Conservation (phyloP, 2,329 filamentous ascomycete species). For the Aspergillus sp. region DNA sequence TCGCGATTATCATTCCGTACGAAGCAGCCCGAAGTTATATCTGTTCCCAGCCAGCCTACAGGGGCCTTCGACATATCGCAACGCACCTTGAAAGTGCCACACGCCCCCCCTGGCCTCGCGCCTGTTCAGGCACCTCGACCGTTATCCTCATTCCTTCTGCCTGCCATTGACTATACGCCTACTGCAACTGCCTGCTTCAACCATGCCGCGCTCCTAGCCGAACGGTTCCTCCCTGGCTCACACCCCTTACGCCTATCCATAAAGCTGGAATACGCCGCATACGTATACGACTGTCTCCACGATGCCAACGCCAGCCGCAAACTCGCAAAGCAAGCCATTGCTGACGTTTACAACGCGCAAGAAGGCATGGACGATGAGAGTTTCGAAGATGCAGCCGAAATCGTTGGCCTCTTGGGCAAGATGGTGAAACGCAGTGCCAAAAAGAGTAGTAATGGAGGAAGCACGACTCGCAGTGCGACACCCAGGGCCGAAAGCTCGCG, state of each 20-base stretch:
- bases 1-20: conserved; percentile 21
- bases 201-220: conserved; percentile 72
- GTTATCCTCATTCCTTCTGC: conserved; percentile 74
- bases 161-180: conserved; percentile 76
- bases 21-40: conserved; percentile 17
- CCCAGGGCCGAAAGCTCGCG: conserved; percentile 29
- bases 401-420: conserved; percentile 80
- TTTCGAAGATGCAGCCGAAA: conserved; percentile 85
- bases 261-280: conserved; percentile 89
- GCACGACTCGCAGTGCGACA: conserved; percentile 24
- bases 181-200: conserved; percentile 79
- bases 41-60: conserved; percentile 5
- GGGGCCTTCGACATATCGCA: conserved; percentile 1
- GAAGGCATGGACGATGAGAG: conserved; percentile 95
- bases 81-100: conserved; percentile 13
- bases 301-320: conserved; percentile 73
- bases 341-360: conserved; percentile 85
- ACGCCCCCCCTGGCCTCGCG: conserved; percentile 39
- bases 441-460: conserved; percentile 35
- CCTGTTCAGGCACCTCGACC: conserved; percentile 33
- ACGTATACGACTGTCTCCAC: conserved; percentile 88
- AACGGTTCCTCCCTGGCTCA: conserved; percentile 75
- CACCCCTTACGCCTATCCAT: conserved; percentile 87
- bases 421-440: conserved; percentile 76
- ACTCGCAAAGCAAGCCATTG: conserved; percentile 78